Conservation (phyloP, 371 early-diverging fungal species). For the Rhizopus microsporus region DNA sequence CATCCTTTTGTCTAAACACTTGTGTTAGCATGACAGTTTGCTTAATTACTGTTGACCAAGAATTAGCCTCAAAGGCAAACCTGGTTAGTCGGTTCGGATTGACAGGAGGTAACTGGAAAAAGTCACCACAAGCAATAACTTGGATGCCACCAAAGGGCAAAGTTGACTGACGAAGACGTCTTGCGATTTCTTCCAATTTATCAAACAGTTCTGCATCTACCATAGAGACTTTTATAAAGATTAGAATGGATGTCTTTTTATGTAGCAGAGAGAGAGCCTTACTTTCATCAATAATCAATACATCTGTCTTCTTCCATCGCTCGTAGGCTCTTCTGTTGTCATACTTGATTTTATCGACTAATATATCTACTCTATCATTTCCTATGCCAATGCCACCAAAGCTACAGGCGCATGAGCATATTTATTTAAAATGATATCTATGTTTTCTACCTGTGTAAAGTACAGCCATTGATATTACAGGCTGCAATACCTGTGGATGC, state of each 20-base stretch:
- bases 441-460: slow-evolving; percentile 63
- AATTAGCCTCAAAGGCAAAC: slow-evolving; percentile 77
- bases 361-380: slow-evolving; percentile 43
- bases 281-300: slow-evolving; percentile 91
- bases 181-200: slow-evolving; percentile 80
- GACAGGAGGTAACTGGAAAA: slow-evolving; percentile 95
- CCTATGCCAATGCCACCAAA: slow-evolving; percentile 82
- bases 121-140: slow-evolving; percentile 89
- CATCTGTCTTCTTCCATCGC: slow-evolving; percentile 68
- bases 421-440: background rate
- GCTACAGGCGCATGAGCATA: slow-evolving; percentile 28
- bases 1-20: slow-evolving; percentile 66
- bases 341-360: slow-evolving; percentile 45
- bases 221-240: slow-evolving; percentile 79
- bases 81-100: slow-evolving; percentile 32
- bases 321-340: slow-evolving; percentile 36
- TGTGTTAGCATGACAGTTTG: slow-evolving; percentile 57
- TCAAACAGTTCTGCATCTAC: slow-evolving; percentile 84
- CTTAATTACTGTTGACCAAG: slow-evolving; percentile 63
- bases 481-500: slow-evolving; percentile 94
- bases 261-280: slow-evolving; percentile 18
- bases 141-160: slow-evolving; percentile 92
- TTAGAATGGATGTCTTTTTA: background rate
- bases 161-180: slow-evolving; percentile 36
- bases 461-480: slow-evolving; percentile 81